phyloP scores from a whole-genome alignment of 75 land plant species.

The Isoetes taiwanensis region DNA sequence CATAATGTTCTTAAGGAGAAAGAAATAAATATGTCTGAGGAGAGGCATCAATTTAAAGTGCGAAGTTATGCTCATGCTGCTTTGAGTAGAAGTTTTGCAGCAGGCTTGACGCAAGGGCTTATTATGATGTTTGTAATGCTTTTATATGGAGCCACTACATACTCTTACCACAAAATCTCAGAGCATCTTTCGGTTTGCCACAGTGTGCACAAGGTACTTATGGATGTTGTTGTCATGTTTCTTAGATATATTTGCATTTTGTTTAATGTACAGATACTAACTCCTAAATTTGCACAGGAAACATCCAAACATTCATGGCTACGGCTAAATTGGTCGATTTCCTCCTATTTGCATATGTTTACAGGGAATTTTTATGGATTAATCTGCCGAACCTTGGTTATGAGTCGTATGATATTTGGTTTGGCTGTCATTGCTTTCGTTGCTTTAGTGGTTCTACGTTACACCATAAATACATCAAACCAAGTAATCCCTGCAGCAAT shows the following conservation, averaged over 20 bases:
- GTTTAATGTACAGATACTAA: no score
- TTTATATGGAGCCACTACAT: constrained; percentile 46
- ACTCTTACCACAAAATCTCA: constrained; percentile 36
- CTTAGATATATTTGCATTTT: not conserved
- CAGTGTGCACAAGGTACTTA: constrained; percentile 29
- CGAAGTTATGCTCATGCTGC: constrained; percentile 40
- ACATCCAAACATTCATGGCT: constrained; percentile 20
- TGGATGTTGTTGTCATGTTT: no score
- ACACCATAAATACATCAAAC: constrained; percentile 29
- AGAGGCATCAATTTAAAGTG: constrained; percentile 47
- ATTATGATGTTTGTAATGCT: constrained; percentile 48
- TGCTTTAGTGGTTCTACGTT: constrained; percentile 42
- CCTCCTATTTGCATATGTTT: constrained; percentile 38
- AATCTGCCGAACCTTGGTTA: constrained; percentile 39
- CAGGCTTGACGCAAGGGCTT: constrained; percentile 63
- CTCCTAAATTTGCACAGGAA: no score
- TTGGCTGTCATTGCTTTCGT: constrained; percentile 42
- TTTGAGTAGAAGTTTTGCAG: constrained; percentile 47
- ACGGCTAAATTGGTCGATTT: constrained; percentile 51
- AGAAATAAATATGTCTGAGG: constrained; percentile 57
- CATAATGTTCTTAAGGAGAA: constrained; percentile 45
- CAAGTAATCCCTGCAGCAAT: constrained; percentile 70
- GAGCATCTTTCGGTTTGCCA: constrained; percentile 42
- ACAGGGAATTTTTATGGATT: constrained; percentile 27
- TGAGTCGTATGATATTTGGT: constrained; percentile 52